These are phyloP conservation scores for Flaveria brownii DNA, from an alignment of 129 eudicot genomes.

Conservation along the genomic window DNA sequence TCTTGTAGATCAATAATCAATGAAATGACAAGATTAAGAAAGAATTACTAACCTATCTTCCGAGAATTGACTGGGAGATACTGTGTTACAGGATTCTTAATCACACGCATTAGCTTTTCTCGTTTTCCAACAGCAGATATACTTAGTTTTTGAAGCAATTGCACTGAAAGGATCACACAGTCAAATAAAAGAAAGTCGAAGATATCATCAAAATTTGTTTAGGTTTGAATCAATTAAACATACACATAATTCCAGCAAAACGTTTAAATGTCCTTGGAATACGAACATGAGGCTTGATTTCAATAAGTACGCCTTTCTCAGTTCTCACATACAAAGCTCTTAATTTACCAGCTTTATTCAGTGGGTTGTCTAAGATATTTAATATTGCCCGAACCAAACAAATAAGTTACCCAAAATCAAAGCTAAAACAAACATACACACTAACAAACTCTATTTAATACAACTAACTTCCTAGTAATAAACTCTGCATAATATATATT, in stretches of 20 bases:
- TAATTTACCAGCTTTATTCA: constrained; percentile 85
- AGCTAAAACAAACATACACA: constrained; percentile 11
- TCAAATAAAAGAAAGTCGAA: background rate
- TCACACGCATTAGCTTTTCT: constrained; percentile 78
- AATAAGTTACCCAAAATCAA: constrained; percentile 1
- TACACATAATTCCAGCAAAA: constrained; percentile 92
- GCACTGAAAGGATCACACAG: constrained; percentile 59
- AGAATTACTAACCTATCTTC: constrained; percentile 62
- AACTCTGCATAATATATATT: background rate
- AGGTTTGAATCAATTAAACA: constrained; percentile 30
- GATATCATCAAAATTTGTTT: background rate
- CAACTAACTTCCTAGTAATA: background rate
- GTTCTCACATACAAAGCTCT: constrained; percentile 89
- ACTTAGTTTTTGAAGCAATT: constrained; percentile 81
- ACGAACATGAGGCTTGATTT: constrained; percentile 91
- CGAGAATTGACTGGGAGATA: constrained; percentile 77
- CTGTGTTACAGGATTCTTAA: constrained; percentile 93
- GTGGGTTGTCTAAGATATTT: constrained; percentile 80
- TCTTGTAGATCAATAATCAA: background rate
- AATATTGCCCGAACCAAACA: constrained; percentile 65
- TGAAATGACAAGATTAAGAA: background rate
- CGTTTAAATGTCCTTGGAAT: constrained; percentile 93
- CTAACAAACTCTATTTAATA: background rate
- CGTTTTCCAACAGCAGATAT: constrained; percentile 85
- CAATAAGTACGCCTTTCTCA: constrained; percentile 82